Evolutionary conservation across 1,284 basidiomycete genomes (phyloP).

Genomic region (Takashimella koratensis): DNA sequence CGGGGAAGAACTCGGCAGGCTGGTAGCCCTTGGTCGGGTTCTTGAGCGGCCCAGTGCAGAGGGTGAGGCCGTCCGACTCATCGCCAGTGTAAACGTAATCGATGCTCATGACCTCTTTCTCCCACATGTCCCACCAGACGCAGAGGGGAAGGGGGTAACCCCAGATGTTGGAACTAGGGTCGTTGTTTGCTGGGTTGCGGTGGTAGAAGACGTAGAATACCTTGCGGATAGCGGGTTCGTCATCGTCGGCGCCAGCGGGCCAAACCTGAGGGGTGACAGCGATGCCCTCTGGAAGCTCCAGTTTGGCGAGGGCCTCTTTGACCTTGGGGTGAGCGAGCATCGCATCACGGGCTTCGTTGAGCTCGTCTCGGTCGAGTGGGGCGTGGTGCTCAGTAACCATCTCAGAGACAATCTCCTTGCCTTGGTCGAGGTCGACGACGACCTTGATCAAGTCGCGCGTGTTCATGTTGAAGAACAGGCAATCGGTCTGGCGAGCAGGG

Average conservation of each 20-base stretch:
- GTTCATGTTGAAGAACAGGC: conserved; percentile 8
- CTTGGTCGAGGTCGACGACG: conserved; percentile 11
- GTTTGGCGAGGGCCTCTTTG: conserved; percentile 1
- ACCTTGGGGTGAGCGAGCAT: conserved; percentile 5
- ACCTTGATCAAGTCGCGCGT: conserved; percentile 7
- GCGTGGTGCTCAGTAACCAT: conserved; percentile 7
- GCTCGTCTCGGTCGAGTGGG: conserved; percentile 13
- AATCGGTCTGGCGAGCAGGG: background rate
- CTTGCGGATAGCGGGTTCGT: background rate
- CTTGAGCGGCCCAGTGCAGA: background rate
- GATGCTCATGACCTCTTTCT: conserved; percentile 8
- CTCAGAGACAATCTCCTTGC: conserved; percentile 1
- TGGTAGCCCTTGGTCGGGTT: background rate
- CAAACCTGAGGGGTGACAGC: conserved; percentile 8
- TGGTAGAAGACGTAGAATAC: conserved; percentile 10
- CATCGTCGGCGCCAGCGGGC: conserved; percentile 5
- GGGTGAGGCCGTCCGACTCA: conserved; percentile 2
- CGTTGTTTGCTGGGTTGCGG: conserved; percentile 6
- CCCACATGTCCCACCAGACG: conserved; percentile 5
- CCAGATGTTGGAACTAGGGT: conserved; percentile 34
- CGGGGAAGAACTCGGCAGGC: background rate
- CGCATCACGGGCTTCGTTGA: conserved; percentile 6
- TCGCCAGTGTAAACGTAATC: conserved; percentile 4
- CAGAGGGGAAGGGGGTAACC: conserved; percentile 27
- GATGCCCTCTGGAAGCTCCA: background rate